Percentiles rank a stretch among this genome's conserved stretches.
Conservation (phyloP, 2,329 filamentous ascomycete species). For the Talaromyces atroroseus region DNA sequence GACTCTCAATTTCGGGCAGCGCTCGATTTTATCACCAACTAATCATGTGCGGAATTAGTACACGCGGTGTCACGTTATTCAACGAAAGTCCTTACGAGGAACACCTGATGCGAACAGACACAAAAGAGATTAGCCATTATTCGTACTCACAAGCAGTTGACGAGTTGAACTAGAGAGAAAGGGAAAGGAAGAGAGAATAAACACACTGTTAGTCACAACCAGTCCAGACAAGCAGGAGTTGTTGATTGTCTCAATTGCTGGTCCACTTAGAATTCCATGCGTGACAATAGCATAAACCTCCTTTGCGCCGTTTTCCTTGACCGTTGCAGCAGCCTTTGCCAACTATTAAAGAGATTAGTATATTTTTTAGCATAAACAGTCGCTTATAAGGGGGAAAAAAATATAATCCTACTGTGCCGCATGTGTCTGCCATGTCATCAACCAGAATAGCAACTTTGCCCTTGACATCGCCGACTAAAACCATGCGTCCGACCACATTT, state of each 20-base stretch:
- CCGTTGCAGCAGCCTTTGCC: constrained; percentile 80
- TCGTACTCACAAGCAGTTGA: constrained; percentile 48
- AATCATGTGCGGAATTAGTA: background rate
- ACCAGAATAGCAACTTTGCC: constrained; percentile 92
- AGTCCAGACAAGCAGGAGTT: constrained; percentile 68
- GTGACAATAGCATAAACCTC: constrained; percentile 94
- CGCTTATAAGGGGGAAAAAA: background rate
- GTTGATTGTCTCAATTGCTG: constrained; percentile 81
- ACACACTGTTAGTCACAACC: constrained; percentile 60
- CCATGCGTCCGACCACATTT: constrained; percentile 89
- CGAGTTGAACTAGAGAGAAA: background rate
- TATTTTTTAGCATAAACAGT: background rate
- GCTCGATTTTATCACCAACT: constrained; percentile 68
- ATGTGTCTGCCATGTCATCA: constrained; percentile 97
- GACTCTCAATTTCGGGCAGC: constrained; percentile 73
- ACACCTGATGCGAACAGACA: constrained; percentile 37
- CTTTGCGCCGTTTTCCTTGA: constrained; percentile 78
- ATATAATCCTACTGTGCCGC: constrained; percentile 55
- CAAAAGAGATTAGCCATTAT: constrained; percentile 48
- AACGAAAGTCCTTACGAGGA: background rate
- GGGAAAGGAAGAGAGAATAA: background rate
- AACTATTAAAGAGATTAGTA: constrained; percentile 28
- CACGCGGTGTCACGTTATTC: background rate
- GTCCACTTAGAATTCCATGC: constrained; percentile 83
- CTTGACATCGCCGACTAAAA: constrained; percentile 87